Evolutionary conservation across 1,284 basidiomycete genomes (phyloP).

Genomic region (Ganoderma multipileum): DNA sequence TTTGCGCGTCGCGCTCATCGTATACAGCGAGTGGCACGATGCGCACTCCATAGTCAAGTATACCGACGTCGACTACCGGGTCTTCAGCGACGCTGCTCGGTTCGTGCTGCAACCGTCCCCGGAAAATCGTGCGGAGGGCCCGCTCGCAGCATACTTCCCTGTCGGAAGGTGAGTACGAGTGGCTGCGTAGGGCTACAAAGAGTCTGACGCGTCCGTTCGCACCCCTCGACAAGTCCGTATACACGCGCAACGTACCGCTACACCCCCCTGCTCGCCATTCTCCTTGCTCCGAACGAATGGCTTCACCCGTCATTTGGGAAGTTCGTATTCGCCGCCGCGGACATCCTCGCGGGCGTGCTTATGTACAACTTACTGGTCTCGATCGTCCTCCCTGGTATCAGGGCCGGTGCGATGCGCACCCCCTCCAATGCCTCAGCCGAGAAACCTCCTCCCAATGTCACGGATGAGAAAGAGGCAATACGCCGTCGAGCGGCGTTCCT

Average conservation of each 20-base stretch:
- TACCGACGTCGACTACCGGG: conserved; percentile 96
- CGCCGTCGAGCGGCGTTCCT: conserved; percentile 55
- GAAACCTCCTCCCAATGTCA: not conserved
- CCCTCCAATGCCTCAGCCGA: not conserved
- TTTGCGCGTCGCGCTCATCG: conserved; percentile 74
- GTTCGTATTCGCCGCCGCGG: conserved; percentile 86
- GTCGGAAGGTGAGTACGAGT: conserved; percentile 70
- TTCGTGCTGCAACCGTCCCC: conserved; percentile 64
- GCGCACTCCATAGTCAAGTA: conserved; percentile 87
- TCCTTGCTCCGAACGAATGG: conserved; percentile 83
- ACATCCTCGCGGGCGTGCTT: conserved; percentile 82
- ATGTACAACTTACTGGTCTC: conserved; percentile 75
- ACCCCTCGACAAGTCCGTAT: conserved; percentile 74
- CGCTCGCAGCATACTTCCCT: conserved; percentile 52
- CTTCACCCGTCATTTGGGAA: conserved; percentile 89
- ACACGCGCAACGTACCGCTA: conserved; percentile 95
- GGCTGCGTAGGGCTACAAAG: not conserved
- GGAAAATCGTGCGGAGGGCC: conserved; percentile 66
- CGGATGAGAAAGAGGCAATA: conserved; percentile 4
- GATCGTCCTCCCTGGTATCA: conserved; percentile 53
- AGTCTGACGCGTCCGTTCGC: conserved; percentile 12
- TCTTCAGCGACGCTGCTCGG: conserved; percentile 90
- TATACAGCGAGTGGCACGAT: conserved; percentile 92
- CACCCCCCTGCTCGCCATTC: conserved; percentile 89
- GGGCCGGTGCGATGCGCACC: not conserved